These are phyloP conservation scores for Mucor racemosus DNA, from an alignment of 371 early-diverging fungal genomes.

Conservation along the genomic window DNA sequence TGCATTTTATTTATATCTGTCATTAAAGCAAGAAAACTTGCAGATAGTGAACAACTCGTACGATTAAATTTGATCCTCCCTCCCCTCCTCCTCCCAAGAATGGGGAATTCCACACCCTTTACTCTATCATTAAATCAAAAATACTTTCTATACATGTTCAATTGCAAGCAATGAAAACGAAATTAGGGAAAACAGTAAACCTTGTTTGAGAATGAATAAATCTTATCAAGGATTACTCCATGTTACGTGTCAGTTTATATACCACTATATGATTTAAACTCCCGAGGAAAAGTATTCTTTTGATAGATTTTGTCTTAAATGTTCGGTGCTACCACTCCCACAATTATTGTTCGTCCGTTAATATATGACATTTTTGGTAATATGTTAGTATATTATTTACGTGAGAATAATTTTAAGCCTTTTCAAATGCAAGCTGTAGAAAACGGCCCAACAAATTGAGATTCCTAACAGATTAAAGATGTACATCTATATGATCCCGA, in stretches of 20 bases:
- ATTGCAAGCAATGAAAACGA: background rate
- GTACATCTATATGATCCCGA: background rate
- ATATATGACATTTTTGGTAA: conserved; percentile 14
- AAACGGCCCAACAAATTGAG: background rate
- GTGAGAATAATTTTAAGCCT: conserved; percentile 8
- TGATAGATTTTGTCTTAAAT: conserved; percentile 5
- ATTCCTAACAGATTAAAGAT: background rate
- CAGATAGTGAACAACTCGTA: too few species aligned
- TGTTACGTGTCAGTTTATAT: background rate
- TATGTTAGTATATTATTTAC: conserved; percentile 3
- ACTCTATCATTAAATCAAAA: background rate
- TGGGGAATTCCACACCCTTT: too few species aligned
- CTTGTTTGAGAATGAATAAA: background rate
- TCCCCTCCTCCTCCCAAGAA: too few species aligned
- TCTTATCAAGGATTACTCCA: background rate
- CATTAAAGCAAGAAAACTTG: too few species aligned
- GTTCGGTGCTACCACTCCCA: conserved; percentile 5
- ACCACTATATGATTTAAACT: background rate
- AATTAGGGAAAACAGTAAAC: background rate
- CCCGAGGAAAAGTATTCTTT: background rate
- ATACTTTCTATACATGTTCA: background rate
- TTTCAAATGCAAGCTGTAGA: background rate
- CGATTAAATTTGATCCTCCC: too few species aligned
- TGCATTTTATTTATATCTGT: too few species aligned
- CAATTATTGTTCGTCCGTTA: background rate